These are phyloP conservation scores for Kuraishia floccosa DNA, from an alignment of 805 yeast species.

Conservation along the genomic window DNA sequence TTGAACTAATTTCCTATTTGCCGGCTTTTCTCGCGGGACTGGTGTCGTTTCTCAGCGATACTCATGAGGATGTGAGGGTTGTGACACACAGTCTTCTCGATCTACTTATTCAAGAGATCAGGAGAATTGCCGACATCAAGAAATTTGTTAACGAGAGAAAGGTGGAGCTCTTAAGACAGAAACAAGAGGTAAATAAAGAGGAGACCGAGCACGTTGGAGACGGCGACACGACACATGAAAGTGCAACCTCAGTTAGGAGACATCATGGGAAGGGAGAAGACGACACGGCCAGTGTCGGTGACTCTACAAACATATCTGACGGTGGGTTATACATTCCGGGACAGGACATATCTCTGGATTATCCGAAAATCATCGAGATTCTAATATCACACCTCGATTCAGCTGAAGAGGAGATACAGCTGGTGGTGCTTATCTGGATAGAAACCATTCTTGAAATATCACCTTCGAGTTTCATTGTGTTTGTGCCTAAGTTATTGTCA, in stretches of 20 bases:
- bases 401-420: conserved; percentile 64
- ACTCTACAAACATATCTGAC: conserved; percentile 20
- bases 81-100: conserved; percentile 75
- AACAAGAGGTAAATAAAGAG: not conserved
- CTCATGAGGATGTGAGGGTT: conserved; percentile 78
- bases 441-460: conserved; percentile 60
- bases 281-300: conserved; percentile 12
- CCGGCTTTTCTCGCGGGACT: conserved; percentile 87
- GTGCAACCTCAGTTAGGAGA: not conserved
- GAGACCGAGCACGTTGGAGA: not conserved
- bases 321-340: conserved; percentile 58
- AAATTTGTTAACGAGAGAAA: conserved; percentile 26
- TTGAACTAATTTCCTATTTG: conserved; percentile 75
- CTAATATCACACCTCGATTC: conserved; percentile 71
- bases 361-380: conserved; percentile 69
- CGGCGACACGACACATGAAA: not conserved
- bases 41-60: conserved; percentile 66
- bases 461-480: conserved; percentile 64
- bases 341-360: conserved; percentile 76
- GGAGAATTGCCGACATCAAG: conserved; percentile 62
- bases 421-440: conserved; percentile 77
- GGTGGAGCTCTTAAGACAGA: conserved; percentile 7
- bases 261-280: conserved; percentile 6
- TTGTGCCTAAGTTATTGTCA: conserved; percentile 64
- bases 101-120: conserved; percentile 68